phyloP scores from a whole-genome alignment of 2,329 filamentous ascomycete genomes.

The Aspergillus awamori region DNA sequence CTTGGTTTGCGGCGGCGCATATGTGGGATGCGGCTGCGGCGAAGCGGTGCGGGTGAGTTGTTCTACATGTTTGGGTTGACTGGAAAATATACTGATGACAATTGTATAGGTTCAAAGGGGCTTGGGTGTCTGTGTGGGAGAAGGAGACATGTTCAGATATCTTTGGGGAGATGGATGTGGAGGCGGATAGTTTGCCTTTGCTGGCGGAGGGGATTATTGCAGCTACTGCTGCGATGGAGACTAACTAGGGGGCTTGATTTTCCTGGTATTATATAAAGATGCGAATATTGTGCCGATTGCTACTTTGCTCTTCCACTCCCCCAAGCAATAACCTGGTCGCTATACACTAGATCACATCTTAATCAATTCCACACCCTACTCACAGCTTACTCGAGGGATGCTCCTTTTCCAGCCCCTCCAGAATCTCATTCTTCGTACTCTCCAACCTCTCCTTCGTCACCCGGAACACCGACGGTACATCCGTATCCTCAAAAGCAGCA shows the following conservation, averaged over 20 bases:
- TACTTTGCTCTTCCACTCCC: accelerated
- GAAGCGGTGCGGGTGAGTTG: neutral
- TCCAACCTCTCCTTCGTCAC: slow-evolving; percentile 1
- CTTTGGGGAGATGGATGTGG: neutral
- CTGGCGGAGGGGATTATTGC: neutral
- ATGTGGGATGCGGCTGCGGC: neutral
- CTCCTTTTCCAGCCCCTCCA: neutral
- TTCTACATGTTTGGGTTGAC: neutral
- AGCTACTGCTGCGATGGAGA: neutral
- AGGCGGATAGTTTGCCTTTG: neutral
- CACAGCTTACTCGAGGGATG: neutral
- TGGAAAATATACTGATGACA: neutral
- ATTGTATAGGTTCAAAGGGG: neutral
- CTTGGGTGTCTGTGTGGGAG: neutral
- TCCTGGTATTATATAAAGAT: no score
- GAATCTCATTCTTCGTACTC: slow-evolving; percentile 1
- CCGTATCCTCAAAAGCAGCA: slow-evolving; percentile 3
- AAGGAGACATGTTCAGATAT: neutral
- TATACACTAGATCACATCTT: no score
- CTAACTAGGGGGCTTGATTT: no score
- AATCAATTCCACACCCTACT: no score
- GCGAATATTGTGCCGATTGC: no score
- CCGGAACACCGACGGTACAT: slow-evolving; percentile 5
- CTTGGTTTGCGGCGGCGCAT: neutral
- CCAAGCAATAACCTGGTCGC: no score